phyloP scores from a whole-genome alignment of 129 eudicot genomes.

The Flaveria sonorensis region DNA sequence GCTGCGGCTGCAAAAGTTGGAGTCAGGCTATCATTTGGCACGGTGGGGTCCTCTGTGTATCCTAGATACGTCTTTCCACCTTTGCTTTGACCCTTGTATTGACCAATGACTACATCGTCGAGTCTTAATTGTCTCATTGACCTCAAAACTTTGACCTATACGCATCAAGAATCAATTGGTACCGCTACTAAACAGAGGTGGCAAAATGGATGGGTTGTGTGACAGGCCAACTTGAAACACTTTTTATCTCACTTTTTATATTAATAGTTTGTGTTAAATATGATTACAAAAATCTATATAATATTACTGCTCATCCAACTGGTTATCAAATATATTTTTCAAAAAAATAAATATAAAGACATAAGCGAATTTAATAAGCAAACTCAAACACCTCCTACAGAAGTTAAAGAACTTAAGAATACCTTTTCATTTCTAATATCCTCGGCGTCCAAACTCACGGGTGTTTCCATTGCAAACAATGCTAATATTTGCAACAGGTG shows the following conservation, averaged over 20 bases:
- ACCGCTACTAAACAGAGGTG: neutral
- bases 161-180: slow-evolving; percentile 19
- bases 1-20: slow-evolving; percentile 99
- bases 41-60: slow-evolving; percentile 90
- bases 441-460: slow-evolving; percentile 93
- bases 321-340: neutral
- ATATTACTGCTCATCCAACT: too few relatives aligned
- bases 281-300: too few relatives aligned
- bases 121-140: slow-evolving; percentile 77
- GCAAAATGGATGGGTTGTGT: neutral
- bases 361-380: neutral
- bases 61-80: slow-evolving; percentile 64
- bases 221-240: neutral
- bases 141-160: slow-evolving; percentile 84
- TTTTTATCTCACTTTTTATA: too few relatives aligned
- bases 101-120: slow-evolving; percentile 80
- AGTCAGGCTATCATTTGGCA: slow-evolving; percentile 72
- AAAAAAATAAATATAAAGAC: neutral
- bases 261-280: too few relatives aligned
- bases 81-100: slow-evolving; percentile 89
- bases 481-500: slow-evolving; percentile 92
- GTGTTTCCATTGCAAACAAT: slow-evolving; percentile 97
- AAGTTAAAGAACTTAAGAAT: neutral
- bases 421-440: slow-evolving; percentile 95
- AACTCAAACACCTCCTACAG: neutral